Evolutionary conservation across 805 yeast genomes (phyloP).

Genomic region (Barnettozyma sp.): DNA sequence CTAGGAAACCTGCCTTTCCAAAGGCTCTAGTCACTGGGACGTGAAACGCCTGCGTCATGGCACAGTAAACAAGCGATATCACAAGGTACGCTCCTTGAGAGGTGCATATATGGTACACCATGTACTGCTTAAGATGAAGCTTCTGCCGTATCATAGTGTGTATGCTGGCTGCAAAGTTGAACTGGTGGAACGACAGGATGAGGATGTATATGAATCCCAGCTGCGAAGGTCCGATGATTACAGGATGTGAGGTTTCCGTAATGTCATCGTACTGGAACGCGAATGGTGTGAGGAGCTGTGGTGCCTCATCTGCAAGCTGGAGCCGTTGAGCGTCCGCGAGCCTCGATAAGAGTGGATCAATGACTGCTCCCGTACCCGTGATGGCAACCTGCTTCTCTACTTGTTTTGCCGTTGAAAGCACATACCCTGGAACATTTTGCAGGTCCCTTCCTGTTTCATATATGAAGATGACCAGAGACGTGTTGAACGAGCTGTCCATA

Average conservation of each 20-base stretch:
- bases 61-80: conserved; percentile 46
- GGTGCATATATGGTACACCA: conserved; percentile 40
- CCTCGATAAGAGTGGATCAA: conserved; percentile 8
- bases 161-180: conserved; percentile 45
- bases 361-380: conserved; percentile 20
- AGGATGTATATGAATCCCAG: conserved; percentile 62
- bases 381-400: conserved; percentile 11
- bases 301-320: conserved; percentile 24
- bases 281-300: conserved; percentile 12
- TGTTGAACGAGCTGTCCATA: conserved; percentile 10
- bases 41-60: conserved; percentile 57
- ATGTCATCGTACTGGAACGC: conserved; percentile 30
- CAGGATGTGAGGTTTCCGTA: conserved; percentile 37
- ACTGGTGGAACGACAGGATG: conserved; percentile 62
- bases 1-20: conserved; percentile 59
- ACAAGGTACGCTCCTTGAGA: conserved; percentile 45
- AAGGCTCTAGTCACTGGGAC: conserved; percentile 44
- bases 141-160: conserved; percentile 30
- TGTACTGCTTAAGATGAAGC: conserved; percentile 28
- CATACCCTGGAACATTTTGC: conserved; percentile 33
- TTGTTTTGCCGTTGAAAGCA: conserved; percentile 33
- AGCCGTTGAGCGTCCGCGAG: no score
- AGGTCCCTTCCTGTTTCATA: conserved; percentile 60
- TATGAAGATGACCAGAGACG: conserved; percentile 27
- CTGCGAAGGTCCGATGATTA: conserved; percentile 52